Percentiles rank a stretch among this genome's conserved stretches.
phyloP scores from a whole-genome alignment of 495 filamentous ascomycete species.

The Trichodelitschia bisporula region DNA sequence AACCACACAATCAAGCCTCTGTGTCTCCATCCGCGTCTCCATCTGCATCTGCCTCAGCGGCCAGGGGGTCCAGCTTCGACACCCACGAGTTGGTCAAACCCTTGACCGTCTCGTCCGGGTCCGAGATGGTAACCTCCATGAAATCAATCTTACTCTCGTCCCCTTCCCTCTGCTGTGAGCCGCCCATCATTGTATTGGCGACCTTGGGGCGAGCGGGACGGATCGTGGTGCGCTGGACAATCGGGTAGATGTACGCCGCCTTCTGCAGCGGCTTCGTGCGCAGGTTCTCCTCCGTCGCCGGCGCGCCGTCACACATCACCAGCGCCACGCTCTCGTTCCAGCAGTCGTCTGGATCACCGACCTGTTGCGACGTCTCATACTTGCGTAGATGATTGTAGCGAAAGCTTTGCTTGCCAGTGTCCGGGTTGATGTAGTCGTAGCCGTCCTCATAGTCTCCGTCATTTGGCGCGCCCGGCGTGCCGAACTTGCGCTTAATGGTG shows the following conservation, averaged over 20 bases:
- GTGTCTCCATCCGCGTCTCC: too few relatives aligned
- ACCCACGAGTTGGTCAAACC: not conserved
- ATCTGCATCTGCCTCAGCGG: not conserved
- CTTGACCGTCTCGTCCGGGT: slow-evolving; percentile 23
- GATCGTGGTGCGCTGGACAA: slow-evolving; percentile 41
- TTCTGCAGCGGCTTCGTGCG: slow-evolving; percentile 30
- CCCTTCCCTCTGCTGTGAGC: slow-evolving; percentile 17
- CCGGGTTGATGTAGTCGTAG: not conserved
- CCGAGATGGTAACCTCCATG: slow-evolving; percentile 27
- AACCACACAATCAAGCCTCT: too few relatives aligned
- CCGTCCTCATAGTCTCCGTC: slow-evolving; percentile 35
- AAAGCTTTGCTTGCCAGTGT: slow-evolving; percentile 21
- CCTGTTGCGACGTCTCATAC: slow-evolving; percentile 57
- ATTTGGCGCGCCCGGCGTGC: slow-evolving; percentile 39
- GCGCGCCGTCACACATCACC: slow-evolving; percentile 38
- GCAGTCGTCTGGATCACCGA: slow-evolving; percentile 27
- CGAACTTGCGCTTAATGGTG: slow-evolving; percentile 49
- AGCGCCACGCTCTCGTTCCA: slow-evolving; percentile 29
- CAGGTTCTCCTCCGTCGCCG: slow-evolving; percentile 22
- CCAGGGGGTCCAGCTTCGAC: not conserved
- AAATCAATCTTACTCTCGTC: slow-evolving; percentile 22
- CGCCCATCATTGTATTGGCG: slow-evolving; percentile 20
- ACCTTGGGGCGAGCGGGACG: slow-evolving; percentile 31
- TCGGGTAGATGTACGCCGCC: slow-evolving; percentile 77
- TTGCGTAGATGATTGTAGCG: slow-evolving; percentile 53